A percentile compares a stretch with the other conserved stretches of the same genome.
Conservation (phyloP, 257 asterid species). For the Nicotiana attenuata region DNA sequence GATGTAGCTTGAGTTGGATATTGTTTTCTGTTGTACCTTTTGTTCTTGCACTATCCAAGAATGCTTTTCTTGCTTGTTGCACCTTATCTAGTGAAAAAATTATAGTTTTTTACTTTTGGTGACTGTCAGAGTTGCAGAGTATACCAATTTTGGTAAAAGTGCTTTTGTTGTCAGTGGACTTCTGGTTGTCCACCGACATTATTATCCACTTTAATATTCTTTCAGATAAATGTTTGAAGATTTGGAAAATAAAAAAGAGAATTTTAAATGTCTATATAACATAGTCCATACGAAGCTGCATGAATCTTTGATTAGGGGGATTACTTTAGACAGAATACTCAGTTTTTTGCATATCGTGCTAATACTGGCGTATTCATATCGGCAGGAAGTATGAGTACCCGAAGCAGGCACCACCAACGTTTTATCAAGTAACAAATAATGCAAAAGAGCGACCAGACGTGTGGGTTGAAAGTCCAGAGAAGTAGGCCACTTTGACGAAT, state of each 20-base stretch:
- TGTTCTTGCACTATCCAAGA: background rate
- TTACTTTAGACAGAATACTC: background rate
- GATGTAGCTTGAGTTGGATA: slow-evolving; percentile 8
- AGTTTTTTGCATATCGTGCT: background rate
- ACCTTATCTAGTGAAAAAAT: background rate
- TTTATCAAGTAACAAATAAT: slow-evolving; percentile 87
- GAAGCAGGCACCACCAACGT: slow-evolving; percentile 83
- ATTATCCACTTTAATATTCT: background rate
- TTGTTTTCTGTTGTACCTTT: background rate
- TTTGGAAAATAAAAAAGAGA: background rate
- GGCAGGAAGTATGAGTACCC: slow-evolving; percentile 86
- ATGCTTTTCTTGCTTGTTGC: background rate
- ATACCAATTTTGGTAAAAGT: background rate
- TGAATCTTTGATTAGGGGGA: background rate
- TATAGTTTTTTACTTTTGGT: background rate
- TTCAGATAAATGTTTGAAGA: background rate
- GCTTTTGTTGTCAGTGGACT: background rate
- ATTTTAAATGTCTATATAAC: background rate
- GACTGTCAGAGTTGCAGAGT: background rate
- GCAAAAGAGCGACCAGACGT: slow-evolving; percentile 98
- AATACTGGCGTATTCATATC: slow-evolving; percentile 1
- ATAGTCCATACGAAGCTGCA: background rate
- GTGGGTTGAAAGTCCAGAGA: slow-evolving; percentile 98
- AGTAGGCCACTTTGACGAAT: slow-evolving; percentile 41
- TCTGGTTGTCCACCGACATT: background rate